Evolutionary conservation across 371 early-diverging fungal genomes (phyloP), one percentile per base, ranked within the genome.

Genomic region (Mucor circinelloides): DNA sequence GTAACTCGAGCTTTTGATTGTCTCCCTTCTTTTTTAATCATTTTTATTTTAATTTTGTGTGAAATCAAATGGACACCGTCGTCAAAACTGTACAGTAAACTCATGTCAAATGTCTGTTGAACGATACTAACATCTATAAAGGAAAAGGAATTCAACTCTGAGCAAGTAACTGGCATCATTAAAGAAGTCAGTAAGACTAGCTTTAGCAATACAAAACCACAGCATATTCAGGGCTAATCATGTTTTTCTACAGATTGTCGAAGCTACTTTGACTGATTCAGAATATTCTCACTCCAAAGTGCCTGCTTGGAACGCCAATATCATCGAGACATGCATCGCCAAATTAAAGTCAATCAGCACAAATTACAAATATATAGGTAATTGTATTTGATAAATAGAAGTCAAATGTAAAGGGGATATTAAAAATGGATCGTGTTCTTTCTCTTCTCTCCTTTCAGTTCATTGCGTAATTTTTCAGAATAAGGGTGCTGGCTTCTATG

Each of bases 391-490:
- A 57, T 28, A 13, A 30, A n/a, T 17, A 60, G 21, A 25, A 13
- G 2, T 19, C 3, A 0, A 40, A 3, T 25, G 8, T 34, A 36
- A 36, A 12, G 36, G 13, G 36, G 17, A 17, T 15, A 40, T 17
- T 40, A 50, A 32, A 10, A 8, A 15, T 46, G 5, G 7, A 17
- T 21, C 2, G 2, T 46, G 3, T n/a, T 32, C 7, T 23, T 8
- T 10, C 2, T 57, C 12, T 9, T 27, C 19, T 46, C 1, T 58
- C 6, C 5, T 48, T 6, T 46, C 12, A 67, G 90, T 89, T 28
- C 90, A 88, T 12, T 90, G 90, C 70, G 85, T 89, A 8, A 89
- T 92, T 44, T 85, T 92, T 88, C 91, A 92, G 77, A 87, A 87
- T 68, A 91, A 84, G 61, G 90, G 93, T 21, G 90, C 90, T 48